Conservation (phyloP, 2,329 filamentous ascomycete genomes). For the Claviceps sp. region DNA sequence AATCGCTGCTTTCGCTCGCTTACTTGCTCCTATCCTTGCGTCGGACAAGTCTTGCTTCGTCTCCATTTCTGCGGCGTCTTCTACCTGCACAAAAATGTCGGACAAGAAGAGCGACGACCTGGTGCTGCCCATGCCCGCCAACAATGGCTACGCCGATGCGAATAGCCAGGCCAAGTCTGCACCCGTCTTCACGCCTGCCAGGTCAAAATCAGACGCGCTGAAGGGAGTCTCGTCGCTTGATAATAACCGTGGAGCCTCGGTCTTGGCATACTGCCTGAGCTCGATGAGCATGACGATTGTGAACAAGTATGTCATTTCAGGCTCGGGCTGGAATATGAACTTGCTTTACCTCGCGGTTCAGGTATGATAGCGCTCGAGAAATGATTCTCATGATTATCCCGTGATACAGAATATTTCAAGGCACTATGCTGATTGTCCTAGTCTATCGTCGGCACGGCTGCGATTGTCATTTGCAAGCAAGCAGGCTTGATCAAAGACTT, state of each 20-base stretch:
- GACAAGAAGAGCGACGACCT: slow-evolving; percentile 6
- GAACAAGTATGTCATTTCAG: slow-evolving; percentile 96
- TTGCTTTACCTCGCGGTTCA: slow-evolving; percentile 89
- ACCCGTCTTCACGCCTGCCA: slow-evolving; percentile 3
- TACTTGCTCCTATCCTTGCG: not conserved
- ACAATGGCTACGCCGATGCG: not conserved
- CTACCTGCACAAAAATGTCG: not conserved
- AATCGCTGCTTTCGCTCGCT: not conserved
- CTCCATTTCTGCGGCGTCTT: not conserved
- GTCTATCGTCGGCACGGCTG: slow-evolving; percentile 78
- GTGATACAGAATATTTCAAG: not conserved
- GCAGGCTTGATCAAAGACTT: slow-evolving; percentile 69
- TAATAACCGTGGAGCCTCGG: slow-evolving; percentile 67
- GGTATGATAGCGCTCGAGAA: slow-evolving; percentile 40
- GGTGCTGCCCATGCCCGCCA: not conserved
- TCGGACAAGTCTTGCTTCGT: not conserved
- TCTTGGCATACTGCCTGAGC: slow-evolving; percentile 81
- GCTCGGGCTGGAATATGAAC: slow-evolving; percentile 83
- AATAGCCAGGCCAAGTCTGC: not conserved
- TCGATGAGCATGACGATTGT: slow-evolving; percentile 99
- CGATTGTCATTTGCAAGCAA: slow-evolving; percentile 74
- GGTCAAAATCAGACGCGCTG: slow-evolving; percentile 4
- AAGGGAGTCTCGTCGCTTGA: slow-evolving; percentile 27
- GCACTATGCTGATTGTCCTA: slow-evolving; percentile 21
- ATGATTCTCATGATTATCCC: not conserved